Percentiles rank a stretch among this genome's conserved stretches.
Evolutionary conservation across 2,329 filamentous ascomycete genomes (phyloP).

Genomic region (Dendrostoma leiphaemia): DNA sequence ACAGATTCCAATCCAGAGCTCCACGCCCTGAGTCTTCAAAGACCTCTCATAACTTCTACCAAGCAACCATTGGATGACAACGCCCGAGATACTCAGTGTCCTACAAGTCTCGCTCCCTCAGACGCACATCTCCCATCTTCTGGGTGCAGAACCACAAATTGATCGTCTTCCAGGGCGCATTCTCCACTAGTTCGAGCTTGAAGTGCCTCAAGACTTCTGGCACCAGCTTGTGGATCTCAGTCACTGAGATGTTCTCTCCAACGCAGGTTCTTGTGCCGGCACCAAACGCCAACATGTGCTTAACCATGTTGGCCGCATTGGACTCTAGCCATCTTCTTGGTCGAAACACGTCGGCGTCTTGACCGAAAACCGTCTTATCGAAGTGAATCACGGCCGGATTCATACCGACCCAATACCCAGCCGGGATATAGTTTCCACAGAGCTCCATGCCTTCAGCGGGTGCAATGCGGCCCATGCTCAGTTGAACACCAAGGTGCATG

Average conservation of each 20-base stretch:
- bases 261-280: slow-evolving; percentile 52
- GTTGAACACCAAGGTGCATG: slow-evolving; percentile 38
- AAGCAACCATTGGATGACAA: no score
- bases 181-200: slow-evolving; percentile 18
- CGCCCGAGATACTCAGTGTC: not conserved
- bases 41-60: no score
- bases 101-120: no score
- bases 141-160: slow-evolving; percentile 23
- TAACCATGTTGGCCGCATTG: slow-evolving; percentile 19
- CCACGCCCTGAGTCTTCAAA: no score
- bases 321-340: slow-evolving; percentile 19
- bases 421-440: slow-evolving; percentile 23
- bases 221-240: slow-evolving; percentile 22
- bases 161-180: slow-evolving; percentile 18
- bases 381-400: slow-evolving; percentile 26
- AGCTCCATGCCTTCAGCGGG: slow-evolving; percentile 31
- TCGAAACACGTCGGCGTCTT: slow-evolving; percentile 18
- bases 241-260: slow-evolving; percentile 23
- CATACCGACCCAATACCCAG: slow-evolving; percentile 25
- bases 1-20: no score
- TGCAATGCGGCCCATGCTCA: slow-evolving; percentile 39
- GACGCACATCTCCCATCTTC: slow-evolving; percentile 1
- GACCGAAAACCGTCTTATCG: slow-evolving; percentile 17
- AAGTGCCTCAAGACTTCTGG: slow-evolving; percentile 20
- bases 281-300: slow-evolving; percentile 40